These are phyloP conservation scores for Cenchrus americanus DNA, from an alignment of 176 grass and related monocot genomes.

Conservation along the genomic window DNA sequence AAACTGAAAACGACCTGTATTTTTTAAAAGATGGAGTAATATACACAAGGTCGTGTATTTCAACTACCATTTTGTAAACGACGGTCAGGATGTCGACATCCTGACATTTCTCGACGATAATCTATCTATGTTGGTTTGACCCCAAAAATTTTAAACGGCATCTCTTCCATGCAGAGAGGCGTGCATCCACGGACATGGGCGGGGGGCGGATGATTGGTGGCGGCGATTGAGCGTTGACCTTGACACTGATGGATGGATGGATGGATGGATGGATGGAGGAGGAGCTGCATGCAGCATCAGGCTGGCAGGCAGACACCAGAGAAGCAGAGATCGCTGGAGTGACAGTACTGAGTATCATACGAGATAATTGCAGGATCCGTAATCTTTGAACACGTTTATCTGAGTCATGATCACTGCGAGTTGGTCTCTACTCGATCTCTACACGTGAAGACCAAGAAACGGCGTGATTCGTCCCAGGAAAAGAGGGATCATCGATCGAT, in stretches of 20 bases:
- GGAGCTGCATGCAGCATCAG: too few species aligned
- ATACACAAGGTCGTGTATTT: too few species aligned
- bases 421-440: background rate
- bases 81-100: conserved; percentile 31
- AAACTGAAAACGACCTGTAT: too few species aligned
- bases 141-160: background rate
- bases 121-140: background rate
- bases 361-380: background rate
- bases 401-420: background rate
- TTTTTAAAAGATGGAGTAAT: too few species aligned
- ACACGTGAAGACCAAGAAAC: background rate
- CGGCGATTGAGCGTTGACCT: conserved; percentile 4
- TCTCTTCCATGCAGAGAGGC: background rate
- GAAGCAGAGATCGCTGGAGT: too few species aligned
- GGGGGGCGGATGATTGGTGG: background rate
- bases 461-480: background rate
- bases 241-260: background rate
- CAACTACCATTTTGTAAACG: too few species aligned
- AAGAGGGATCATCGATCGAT: too few species aligned
- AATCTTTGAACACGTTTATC: background rate
- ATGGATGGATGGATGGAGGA: too few species aligned
- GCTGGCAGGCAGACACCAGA: too few species aligned
- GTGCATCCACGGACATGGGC: background rate
- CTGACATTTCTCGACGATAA: background rate
- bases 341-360: background rate